Evolutionary conservation across 2,329 filamentous ascomycete species (phyloP), one percentile per base, ranked within the genome.

Genomic region (Trichophyton simii): DNA sequence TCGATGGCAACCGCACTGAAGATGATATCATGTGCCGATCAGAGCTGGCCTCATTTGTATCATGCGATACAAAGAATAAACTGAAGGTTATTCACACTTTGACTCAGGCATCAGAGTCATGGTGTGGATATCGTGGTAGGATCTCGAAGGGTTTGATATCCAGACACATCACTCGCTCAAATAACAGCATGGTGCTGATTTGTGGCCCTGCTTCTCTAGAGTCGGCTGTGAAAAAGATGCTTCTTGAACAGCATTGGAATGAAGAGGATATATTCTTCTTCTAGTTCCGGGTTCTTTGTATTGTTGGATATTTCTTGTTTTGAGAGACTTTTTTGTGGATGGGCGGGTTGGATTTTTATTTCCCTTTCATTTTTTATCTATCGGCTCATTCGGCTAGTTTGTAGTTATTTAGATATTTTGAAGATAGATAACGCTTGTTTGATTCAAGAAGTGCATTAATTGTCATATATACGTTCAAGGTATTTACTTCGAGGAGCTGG

Each of bases 11-110:
- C 68, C 78, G 89, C 11, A 69, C 79, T 5, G 82, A 89, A 60
- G 85, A 87, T 65, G 91, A 96, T 70, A 95, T 96, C n/a, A 77
- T 96, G 0, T 91, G 88, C 69, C 83, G 81, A 63, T 74, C 79
- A 1, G 88, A 95, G 62, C 77, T 96, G 2, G 89, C 95, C 68
- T 69, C 63, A 0, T 79, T 91, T 67, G 80, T 79, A 0, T 72
- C 67, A 1, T 76, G 75, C 0, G 83, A 86, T 60, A 71, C 73
- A 20, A 77, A 81, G 3, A 62, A 62, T 22, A 80, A 80, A 66
- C 89, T 83, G 65, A 81, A 79, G 61, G 70, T 95, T 11, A 67
- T 89, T 4, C 83, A 95, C 71, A 86, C 86, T 0, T 79, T 96
- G 31, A 87, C 84, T 1, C 77, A 84, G 59, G 83, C 84, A 0